Evolutionary conservation across 2,329 filamentous ascomycete species (phyloP), one percentile per base, ranked within the genome.

Genomic region (Colletotrichum shisoi): DNA sequence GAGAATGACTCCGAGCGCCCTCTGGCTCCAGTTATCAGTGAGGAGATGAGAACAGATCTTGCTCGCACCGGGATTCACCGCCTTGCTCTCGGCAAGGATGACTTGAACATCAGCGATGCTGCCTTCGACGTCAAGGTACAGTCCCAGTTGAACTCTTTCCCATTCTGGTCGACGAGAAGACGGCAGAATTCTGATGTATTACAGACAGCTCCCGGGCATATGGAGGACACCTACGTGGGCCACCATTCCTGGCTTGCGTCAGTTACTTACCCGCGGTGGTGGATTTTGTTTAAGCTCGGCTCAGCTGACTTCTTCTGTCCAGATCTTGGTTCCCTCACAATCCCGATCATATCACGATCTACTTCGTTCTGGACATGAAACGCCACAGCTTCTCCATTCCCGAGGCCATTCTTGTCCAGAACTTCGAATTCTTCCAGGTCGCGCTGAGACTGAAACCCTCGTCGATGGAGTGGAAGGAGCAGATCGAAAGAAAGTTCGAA

Each of bases 301-400:
- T 17, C n/a, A 31, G 40, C 37, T 51, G n/a, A 63, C 13, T n/a
- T 13, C 5, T 27, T 13, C 17, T 34, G n/a, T 8, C 1, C 9
- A 69, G 62, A 3, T 24, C 39, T 8, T 68, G 57, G 66, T 68
- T 67, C 17, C 64, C 63, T 11, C 21, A 53, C 11, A 64, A 67
- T 13, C 48, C 53, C 7, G n/a, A 54, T 6, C 64, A 58, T 9
- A 27, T 67, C 34, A 58, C 64, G 5, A 44, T 67, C 3, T 44
- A 48, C 13, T 52, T 59, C 12, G 6, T 15, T 5, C 17, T 15
- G n/a, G n/a, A 39, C 9, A 51, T 17, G 27, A 13, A 21, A 9
- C 27, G 17, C 1, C n/a, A 24, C 17, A 13, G 39, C 5, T 62
- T 57, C 40, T 54, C 61, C 17, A 34, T 67, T 7, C 27, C 56